phyloP scores from a whole-genome alignment of 1,139 yeast genomes.

The Kurtzmaniella quercitrusa region DNA sequence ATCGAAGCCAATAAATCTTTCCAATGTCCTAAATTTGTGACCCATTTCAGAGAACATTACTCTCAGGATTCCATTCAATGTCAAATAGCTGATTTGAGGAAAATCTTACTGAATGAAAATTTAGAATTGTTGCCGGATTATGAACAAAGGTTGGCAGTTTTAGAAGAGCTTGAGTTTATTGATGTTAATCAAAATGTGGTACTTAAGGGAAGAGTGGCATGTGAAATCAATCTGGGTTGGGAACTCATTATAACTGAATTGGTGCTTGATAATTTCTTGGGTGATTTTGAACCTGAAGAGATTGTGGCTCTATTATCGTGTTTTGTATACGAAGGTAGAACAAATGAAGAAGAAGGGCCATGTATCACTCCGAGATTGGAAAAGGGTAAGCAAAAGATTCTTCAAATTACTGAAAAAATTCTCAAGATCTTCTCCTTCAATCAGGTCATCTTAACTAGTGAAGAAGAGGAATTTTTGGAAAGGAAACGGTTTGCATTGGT shows the following conservation, averaged over 20 bases:
- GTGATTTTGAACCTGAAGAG: slow-evolving; percentile 92
- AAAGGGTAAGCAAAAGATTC: slow-evolving; percentile 66
- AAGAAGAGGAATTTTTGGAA: slow-evolving; percentile 81
- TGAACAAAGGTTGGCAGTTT: slow-evolving; percentile 78
- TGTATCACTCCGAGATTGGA: slow-evolving; percentile 81
- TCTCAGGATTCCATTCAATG: slow-evolving; percentile 42
- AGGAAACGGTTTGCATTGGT: slow-evolving; percentile 83
- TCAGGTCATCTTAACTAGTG: slow-evolving; percentile 74
- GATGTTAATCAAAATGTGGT: slow-evolving; percentile 73
- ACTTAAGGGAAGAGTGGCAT: slow-evolving; percentile 81
- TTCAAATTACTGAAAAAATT: slow-evolving; percentile 64
- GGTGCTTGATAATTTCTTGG: slow-evolving; percentile 84
- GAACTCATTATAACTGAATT: slow-evolving; percentile 87
- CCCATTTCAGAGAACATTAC: slow-evolving; percentile 45
- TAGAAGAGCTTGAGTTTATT: slow-evolving; percentile 70
- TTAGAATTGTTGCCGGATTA: slow-evolving; percentile 89
- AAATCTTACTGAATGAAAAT: slow-evolving; percentile 77
- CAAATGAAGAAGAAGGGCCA: slow-evolving; percentile 55
- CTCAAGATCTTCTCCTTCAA: slow-evolving; percentile 59
- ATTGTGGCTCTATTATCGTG: slow-evolving; percentile 89
- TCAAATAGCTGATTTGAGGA: slow-evolving; percentile 54
- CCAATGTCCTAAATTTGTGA: slow-evolving; percentile 39
- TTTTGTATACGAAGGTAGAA: slow-evolving; percentile 87
- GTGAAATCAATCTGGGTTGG: slow-evolving; percentile 88
- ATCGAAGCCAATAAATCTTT: slow-evolving; percentile 17